A percentile compares a stretch with the other conserved stretches of the same genome.
Conservation (phyloP, 139 green algal genomes). For the Mychonastes homosphaera region DNA sequence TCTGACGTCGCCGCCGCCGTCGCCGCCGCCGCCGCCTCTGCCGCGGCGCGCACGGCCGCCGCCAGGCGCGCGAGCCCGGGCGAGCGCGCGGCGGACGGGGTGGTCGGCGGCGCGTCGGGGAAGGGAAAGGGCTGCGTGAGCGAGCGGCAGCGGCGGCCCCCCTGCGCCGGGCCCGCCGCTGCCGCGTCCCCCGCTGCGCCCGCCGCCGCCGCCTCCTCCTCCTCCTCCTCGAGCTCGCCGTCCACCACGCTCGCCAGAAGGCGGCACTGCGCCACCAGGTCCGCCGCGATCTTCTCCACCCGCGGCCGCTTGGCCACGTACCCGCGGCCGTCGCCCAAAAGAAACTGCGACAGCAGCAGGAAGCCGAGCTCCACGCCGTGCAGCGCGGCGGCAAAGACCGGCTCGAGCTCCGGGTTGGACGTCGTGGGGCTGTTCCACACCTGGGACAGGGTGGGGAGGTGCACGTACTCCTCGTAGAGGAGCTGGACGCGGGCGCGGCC, state of each 20-base stretch:
- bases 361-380: constrained; percentile 43
- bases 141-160: no score
- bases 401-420: constrained; percentile 31
- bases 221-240: constrained; percentile 31
- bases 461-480: constrained; percentile 39
- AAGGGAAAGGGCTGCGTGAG: constrained; percentile 35
- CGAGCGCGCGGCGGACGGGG: constrained; percentile 15
- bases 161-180: no score
- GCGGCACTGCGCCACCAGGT: constrained; percentile 27
- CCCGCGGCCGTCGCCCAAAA: constrained; percentile 7
- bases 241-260: constrained; percentile 29
- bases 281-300: constrained; percentile 28
- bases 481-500: constrained; percentile 17
- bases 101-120: constrained; percentile 31
- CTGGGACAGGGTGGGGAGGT: constrained; percentile 24
- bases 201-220: no score
- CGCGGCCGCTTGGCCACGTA: constrained; percentile 39
- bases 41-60: constrained; percentile 8
- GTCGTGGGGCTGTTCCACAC: constrained; percentile 32
- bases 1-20: no score
- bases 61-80: constrained; percentile 25
- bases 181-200: no score
- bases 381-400: constrained; percentile 31
- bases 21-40: no score
- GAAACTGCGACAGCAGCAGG: constrained; percentile 36